phyloP scores from a whole-genome alignment of 352 stramenopile genomes.

The Phytophthora sojae region DNA sequence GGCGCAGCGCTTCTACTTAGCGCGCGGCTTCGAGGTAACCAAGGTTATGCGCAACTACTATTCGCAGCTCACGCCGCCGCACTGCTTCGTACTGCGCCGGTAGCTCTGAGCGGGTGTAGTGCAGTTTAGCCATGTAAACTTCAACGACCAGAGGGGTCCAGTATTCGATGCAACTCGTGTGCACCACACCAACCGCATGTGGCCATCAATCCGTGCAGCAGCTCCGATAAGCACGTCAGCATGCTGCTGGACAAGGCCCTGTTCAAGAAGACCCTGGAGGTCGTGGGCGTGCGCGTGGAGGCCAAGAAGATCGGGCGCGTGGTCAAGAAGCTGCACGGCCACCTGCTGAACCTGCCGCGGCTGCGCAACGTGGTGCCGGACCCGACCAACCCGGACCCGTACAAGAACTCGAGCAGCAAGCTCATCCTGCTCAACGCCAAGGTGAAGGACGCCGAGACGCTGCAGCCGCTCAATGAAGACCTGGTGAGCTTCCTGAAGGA shows the following conservation, averaged over 20 bases:
- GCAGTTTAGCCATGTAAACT: slow-evolving; percentile 17
- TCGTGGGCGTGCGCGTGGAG: slow-evolving; percentile 79
- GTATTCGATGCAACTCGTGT: slow-evolving; percentile 12
- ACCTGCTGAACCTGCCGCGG: slow-evolving; percentile 75
- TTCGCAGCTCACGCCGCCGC: slow-evolving; percentile 91
- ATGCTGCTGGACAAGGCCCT: slow-evolving; percentile 71
- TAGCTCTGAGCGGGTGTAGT: slow-evolving; percentile 6
- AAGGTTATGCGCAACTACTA: slow-evolving; percentile 95
- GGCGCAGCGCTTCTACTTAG: slow-evolving; percentile 92
- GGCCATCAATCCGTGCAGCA: slow-evolving; percentile 25
- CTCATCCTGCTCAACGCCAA: slow-evolving; percentile 76
- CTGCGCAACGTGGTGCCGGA: slow-evolving; percentile 82
- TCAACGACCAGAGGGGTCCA: slow-evolving; percentile 1
- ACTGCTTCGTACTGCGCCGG: slow-evolving; percentile 94
- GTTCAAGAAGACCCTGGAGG: slow-evolving; percentile 75
- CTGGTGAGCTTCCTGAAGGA: slow-evolving; percentile 61
- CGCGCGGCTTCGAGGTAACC: slow-evolving; percentile 85
- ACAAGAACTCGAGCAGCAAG: slow-evolving; percentile 74
- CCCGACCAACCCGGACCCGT: slow-evolving; percentile 64
- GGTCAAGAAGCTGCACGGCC: slow-evolving; percentile 74
- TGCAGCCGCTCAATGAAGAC: slow-evolving; percentile 58
- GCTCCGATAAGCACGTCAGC: slow-evolving; percentile 1
- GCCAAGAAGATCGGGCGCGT: slow-evolving; percentile 84
- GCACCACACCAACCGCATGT: slow-evolving; percentile 15
- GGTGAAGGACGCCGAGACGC: slow-evolving; percentile 61